Base-by-base conservation (phyloP, 1,284 basidiomycete genomes). In the Schizophyllum amplum region DNA sequence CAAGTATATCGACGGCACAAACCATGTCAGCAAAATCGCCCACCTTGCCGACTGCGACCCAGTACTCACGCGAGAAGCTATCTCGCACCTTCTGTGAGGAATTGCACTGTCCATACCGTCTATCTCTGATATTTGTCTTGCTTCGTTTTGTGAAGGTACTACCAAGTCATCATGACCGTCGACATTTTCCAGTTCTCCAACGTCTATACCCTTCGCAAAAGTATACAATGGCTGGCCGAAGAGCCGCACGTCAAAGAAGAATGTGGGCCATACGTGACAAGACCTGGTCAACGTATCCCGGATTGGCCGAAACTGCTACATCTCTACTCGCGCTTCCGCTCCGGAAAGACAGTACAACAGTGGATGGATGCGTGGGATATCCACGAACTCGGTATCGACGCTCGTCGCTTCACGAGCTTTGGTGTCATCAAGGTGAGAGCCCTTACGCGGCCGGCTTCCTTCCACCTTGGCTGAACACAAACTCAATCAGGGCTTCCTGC, bases 161-260 rank as follows among this genome's bases (percentile, higher is more conserved):
- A 98, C 68, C 92, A 96, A 74, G 94, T 96, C 55, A 86, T 98
- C 66, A 94, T 98, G 85, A 89, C 88, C 64, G 87, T 94, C 56
- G 95, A 99, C 72, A 91, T 98, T 54, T 99, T 99, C 69, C 94
- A 98, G 69, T 97, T 90, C 70, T 92, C 91, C n/a, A 98, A 98
- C 71, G 93, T 97, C 84, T 99, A 99, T 69, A 92, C 91, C 0
- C 77, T 96, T 33, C 84, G 88, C 52, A 90, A 90, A 60, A 86
- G 84, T 60, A 85, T 96, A 23, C 86, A 92, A 63, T 91, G 86
- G 79, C 80, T 96, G 48, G 90, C 89, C 7, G 83, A 90, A 56
- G 92, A 94, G 68, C 72, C 79, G 4, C 87, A 90, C 64, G 90
- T 97, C 53, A 84, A 83, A 57, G 79, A 85, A 22, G 95, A 98